Percentiles rank a stretch among this genome's conserved stretches.
Evolutionary conservation across 2,329 filamentous ascomycete species (phyloP).

Genomic region (Niveomyces coronatus): DNA sequence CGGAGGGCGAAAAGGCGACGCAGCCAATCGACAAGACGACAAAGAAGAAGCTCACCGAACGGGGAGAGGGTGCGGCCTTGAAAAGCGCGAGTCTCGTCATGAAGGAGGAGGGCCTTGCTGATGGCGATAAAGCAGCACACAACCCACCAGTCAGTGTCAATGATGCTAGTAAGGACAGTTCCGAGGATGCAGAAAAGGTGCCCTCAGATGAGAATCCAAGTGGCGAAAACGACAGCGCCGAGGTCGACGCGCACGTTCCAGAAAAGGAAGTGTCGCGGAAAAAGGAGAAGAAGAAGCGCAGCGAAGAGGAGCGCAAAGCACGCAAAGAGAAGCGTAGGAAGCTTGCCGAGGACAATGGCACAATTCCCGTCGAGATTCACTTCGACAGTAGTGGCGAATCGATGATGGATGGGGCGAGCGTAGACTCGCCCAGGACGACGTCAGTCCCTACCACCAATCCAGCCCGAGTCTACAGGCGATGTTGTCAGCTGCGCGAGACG

Average conservation of each 20-base stretch:
- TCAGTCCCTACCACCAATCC: constrained; percentile 74
- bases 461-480: constrained; percentile 83
- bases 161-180: background rate
- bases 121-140: constrained; percentile 14
- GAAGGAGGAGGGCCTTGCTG: constrained; percentile 23
- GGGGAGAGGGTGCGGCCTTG: constrained; percentile 62
- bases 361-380: constrained; percentile 73
- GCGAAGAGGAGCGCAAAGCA: constrained; percentile 84
- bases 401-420: constrained; percentile 19
- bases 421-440: constrained; percentile 18
- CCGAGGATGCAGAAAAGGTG: background rate
- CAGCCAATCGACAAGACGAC: constrained; percentile 16
- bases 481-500: constrained; percentile 87
- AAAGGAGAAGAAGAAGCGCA: constrained; percentile 93
- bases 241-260: constrained; percentile 22
- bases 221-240: background rate
- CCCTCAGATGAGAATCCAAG: constrained; percentile 13
- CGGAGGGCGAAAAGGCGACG: constrained; percentile 42
- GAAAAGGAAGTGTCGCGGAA: constrained; percentile 49
- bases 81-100: constrained; percentile 58
- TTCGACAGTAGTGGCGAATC: constrained; percentile 60
- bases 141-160: background rate
- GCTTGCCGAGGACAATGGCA: constrained; percentile 79
- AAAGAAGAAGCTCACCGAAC: constrained; percentile 57
- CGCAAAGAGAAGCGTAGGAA: constrained; percentile 80